These are phyloP conservation scores for Arabidopsis lyrata DNA, from an alignment of 441 rosid species.

Conservation along the genomic window DNA sequence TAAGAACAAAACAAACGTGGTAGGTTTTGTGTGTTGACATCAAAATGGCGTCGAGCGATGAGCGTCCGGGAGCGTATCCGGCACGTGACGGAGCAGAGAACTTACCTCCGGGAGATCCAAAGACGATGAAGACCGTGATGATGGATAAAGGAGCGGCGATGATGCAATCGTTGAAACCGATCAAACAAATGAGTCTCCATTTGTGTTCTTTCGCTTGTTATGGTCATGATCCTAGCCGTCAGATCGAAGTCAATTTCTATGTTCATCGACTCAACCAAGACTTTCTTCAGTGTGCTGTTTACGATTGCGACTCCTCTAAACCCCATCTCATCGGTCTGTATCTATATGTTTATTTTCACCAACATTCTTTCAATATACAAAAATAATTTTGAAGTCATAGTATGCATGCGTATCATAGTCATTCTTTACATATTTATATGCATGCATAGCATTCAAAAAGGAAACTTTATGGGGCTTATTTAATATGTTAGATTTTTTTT, in stretches of 20 bases:
- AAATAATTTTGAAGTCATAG: not conserved
- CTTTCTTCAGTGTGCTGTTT: constrained; percentile 82
- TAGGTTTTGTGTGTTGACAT: not conserved
- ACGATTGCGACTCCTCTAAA: constrained; percentile 54
- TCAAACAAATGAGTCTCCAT: constrained; percentile 66
- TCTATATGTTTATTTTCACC: not conserved
- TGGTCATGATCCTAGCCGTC: constrained; percentile 74
- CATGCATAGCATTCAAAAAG: no score
- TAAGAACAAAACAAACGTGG: not conserved
- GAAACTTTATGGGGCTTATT: no score
- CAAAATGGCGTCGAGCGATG: constrained; percentile 61
- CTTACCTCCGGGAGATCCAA: constrained; percentile 56
- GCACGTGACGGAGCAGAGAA: constrained; percentile 28
- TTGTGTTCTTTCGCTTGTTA: constrained; percentile 71
- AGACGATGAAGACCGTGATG: constrained; percentile 48
- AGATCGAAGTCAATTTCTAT: constrained; percentile 73
- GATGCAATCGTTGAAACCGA: constrained; percentile 67
- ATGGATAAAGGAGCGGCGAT: constrained; percentile 63
- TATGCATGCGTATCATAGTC: not conserved
- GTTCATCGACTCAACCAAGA: constrained; percentile 63
- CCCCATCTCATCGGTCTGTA: constrained; percentile 67
- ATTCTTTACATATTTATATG: not conserved
- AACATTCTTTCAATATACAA: not conserved
- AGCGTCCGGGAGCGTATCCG: constrained; percentile 51
- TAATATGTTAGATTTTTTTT: no score